Conservation (phyloP, 305 asterid species). For the Withania somnifera region DNA sequence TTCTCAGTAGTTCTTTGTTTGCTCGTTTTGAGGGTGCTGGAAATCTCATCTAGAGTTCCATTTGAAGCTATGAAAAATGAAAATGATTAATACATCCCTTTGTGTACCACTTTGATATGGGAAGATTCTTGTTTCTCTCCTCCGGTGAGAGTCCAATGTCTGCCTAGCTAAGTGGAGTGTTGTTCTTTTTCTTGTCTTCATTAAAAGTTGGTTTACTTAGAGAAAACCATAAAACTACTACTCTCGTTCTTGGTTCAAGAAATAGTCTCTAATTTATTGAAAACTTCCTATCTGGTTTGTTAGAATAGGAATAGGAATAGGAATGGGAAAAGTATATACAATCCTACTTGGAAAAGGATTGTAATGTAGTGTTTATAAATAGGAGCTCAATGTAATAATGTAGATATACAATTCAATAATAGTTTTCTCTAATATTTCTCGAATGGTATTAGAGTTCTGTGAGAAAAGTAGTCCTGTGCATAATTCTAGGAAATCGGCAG, state of each 20-base stretch:
- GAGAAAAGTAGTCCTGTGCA: too few species aligned
- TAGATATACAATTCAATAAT: too few species aligned
- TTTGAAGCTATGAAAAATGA: background rate
- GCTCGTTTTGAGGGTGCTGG: background rate
- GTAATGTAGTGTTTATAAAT: too few species aligned
- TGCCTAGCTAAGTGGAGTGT: background rate
- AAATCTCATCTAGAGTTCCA: background rate
- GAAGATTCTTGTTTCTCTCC: background rate
- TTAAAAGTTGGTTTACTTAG: background rate
- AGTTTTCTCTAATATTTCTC: too few species aligned
- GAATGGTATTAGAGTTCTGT: too few species aligned
- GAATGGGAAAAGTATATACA: too few species aligned
- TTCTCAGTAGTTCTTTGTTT: background rate
- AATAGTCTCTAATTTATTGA: background rate
- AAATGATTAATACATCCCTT: background rate
- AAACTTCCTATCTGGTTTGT: background rate
- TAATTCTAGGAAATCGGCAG: too few species aligned
- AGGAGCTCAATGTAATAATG: too few species aligned
- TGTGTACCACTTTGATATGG: background rate
- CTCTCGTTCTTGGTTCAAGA: background rate
- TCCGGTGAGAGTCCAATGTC: background rate
- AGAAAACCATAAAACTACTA: background rate
- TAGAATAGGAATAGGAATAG: too few species aligned
- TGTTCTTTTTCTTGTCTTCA: background rate
- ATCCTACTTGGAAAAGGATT: too few species aligned